Evolutionary conservation across 345 rosid species (phyloP), one percentile per base, ranked within the genome.

Genomic region (Eucalyptus brandiana): DNA sequence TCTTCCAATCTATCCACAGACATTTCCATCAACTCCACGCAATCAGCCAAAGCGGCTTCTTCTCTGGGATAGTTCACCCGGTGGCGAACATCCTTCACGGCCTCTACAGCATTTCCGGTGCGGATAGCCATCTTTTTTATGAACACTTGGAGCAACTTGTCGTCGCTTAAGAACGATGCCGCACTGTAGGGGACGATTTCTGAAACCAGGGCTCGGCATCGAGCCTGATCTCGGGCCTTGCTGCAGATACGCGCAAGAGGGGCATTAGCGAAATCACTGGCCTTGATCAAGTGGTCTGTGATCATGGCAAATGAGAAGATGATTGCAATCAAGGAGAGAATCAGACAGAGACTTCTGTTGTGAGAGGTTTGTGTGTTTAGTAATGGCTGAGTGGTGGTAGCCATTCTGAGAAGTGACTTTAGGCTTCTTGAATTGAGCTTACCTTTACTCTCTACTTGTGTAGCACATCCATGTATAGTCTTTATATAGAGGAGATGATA

Each of bases 11-110:
- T 92, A 17, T 93, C 94, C 80, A 88, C 60, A 40, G 99, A 95
- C 80, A 89, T 87, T 34, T 95, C 97, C 96, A 96, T 91, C 92
- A 96, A 89, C 90, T 93, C 94, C 86, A 90, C 72, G 69, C 97
- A 95, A 86, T 96, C 97, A 11, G 69, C 76, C 76, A 96, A 69
- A 47, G 90, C 92, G 10, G 89, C 94, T 87, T 92, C 89, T 48
- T 94, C 94, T 86, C 90, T 87, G 6, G 90, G 93, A 86, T 90
- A 89, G 80, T 94, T 95, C 86, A 92, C 90, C 86, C 89, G 87
- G 49, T 16, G 42, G 89, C 56, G 88, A 47, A 89, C 81, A 40
- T 89, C 76, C 2, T 85, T 88, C 47, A 93, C 90, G 60, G 56
- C 51, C 53, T 24, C 51, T 17, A 90, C 90, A 32, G 91, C 86